Conservation (phyloP, 108 stramenopile genomes). For the Skeletonema potamos region DNA sequence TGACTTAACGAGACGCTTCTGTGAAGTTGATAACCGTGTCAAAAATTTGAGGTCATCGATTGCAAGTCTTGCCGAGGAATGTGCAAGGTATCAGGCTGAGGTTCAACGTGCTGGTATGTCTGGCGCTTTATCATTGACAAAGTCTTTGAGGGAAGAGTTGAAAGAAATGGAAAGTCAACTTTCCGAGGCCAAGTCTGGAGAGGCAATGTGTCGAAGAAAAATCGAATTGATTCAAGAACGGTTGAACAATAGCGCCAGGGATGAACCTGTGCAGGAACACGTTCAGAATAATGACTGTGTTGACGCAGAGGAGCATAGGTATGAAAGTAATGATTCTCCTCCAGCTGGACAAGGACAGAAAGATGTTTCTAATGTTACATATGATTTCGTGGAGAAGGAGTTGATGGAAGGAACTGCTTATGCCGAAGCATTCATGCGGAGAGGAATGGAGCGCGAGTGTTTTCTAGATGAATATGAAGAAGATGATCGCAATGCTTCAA, state of each 20-base stretch:
- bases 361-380: not conserved
- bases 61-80: constrained; percentile 76
- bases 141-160: constrained; percentile 61
- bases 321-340: constrained; percentile 18
- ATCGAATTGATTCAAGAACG: constrained; percentile 52
- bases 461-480: not conserved
- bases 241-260: not conserved
- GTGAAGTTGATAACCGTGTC: constrained; percentile 36
- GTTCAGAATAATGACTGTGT: not conserved
- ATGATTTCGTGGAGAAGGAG: not conserved
- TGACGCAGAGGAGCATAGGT: constrained; percentile 1
- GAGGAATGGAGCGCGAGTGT: not conserved
- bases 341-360: constrained; percentile 20
- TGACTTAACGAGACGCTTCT: constrained; percentile 14
- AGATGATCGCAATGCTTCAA: not conserved
- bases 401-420: not conserved
- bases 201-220: constrained; percentile 59
- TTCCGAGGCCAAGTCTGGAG: constrained; percentile 46
- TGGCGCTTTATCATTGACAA: constrained; percentile 61
- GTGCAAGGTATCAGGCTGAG: constrained; percentile 50
- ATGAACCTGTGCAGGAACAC: not conserved
- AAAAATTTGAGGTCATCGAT: constrained; percentile 67
- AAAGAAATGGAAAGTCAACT: constrained; percentile 66
- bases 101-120: constrained; percentile 68
- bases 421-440: not conserved